phyloP scores from a whole-genome alignment of 331 rosid species.

The Spiraea crenata region DNA sequence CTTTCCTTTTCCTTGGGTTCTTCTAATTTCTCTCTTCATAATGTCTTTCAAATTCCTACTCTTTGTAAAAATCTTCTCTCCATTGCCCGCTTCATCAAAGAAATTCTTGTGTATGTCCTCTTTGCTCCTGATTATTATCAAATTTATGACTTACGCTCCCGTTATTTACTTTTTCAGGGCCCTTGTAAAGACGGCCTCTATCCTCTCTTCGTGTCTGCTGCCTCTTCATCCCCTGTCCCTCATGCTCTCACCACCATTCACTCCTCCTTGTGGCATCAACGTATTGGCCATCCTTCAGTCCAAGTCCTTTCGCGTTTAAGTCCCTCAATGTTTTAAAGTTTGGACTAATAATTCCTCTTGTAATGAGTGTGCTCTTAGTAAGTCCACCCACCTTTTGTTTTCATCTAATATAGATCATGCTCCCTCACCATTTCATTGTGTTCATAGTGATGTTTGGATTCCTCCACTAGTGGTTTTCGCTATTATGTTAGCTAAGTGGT shows the following conservation, averaged over 20 bases:
- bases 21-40: background rate
- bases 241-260: background rate
- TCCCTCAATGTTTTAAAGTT: background rate
- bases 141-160: background rate
- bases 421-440: background rate
- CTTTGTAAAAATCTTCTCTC: background rate
- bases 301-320: background rate
- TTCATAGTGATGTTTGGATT: background rate
- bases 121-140: background rate
- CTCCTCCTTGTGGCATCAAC: background rate
- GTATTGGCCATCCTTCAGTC: background rate
- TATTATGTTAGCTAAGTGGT: too few relatives aligned
- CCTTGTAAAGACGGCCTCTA: background rate
- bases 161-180: background rate
- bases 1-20: background rate
- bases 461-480: background rate
- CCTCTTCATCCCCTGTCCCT: rapidly evolving
- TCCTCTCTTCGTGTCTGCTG: too few relatives aligned
- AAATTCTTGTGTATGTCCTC: background rate
- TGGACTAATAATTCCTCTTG: background rate
- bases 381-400: background rate
- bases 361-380: background rate
- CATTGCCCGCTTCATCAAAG: background rate
- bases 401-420: background rate
- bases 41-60: background rate